Percentiles rank a stretch among this genome's conserved stretches.
Evolutionary conservation across 2,329 filamentous ascomycete genomes (phyloP).

Genomic region (Juglanconis sp.): DNA sequence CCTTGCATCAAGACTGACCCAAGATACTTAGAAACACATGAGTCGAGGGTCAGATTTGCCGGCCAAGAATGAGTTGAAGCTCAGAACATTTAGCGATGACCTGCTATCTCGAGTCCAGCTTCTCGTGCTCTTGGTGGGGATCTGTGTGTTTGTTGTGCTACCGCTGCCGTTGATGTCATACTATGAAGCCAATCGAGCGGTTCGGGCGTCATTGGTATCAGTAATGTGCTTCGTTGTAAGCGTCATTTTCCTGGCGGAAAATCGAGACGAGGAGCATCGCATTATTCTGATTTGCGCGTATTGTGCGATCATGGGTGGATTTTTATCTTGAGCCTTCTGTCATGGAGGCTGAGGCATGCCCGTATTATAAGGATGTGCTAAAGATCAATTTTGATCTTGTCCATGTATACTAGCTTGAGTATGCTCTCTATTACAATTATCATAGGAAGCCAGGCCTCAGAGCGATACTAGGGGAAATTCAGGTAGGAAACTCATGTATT

Average conservation of each 20-base stretch:
- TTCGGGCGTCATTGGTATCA: not conserved
- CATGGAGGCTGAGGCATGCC: too few species aligned
- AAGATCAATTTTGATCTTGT: too few species aligned
- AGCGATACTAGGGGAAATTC: too few species aligned
- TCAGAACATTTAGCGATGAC: not conserved
- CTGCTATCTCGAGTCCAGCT: not conserved
- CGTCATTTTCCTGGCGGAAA: not conserved
- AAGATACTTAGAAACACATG: not conserved
- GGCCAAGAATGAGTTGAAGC: not conserved
- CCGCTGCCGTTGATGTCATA: not conserved
- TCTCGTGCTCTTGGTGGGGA: not conserved
- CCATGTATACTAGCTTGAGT: too few species aligned
- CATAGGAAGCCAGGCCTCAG: too few species aligned
- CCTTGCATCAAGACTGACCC: not conserved
- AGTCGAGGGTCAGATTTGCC: not conserved
- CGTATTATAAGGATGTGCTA: too few species aligned
- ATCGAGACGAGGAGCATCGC: not conserved
- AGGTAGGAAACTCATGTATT: too few species aligned
- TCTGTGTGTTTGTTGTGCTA: not conserved
- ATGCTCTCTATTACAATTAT: too few species aligned
- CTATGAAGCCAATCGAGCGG: not conserved
- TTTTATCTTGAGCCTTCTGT: not conserved
- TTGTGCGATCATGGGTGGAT: not conserved
- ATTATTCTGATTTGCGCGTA: conserved; percentile 2
- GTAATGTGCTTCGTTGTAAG: not conserved